Base-by-base conservation (phyloP, 345 rosid genomes). In the Boechera stricta region DNA sequence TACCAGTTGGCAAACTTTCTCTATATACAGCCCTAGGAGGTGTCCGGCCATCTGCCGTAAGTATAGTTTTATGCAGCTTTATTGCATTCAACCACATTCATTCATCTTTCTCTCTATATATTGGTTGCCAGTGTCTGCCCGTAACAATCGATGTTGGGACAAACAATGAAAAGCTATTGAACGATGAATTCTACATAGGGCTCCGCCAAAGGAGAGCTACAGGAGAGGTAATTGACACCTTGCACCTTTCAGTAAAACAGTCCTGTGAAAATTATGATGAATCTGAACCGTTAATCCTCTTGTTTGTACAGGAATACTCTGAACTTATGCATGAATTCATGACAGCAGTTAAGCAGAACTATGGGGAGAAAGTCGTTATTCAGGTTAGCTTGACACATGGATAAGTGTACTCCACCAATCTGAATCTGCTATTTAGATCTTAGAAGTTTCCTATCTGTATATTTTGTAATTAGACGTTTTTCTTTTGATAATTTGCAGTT, bases 141-240 rank as follows among this genome's bases (percentile, higher is more conserved):
- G 77, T 95, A 8, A 94, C 99, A 57, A 92, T 95, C 78, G 99
- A 95, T 85, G 99, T 95, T 41, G 99, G 99, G 66, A 95, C 99
- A 73, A 95, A 94, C 85, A 94, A 94, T 49, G 97, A 92, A 89
- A 73, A 79, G 61, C 80, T 94, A 82, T 77, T 94, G 77, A 86
- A 92, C n/a, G 96, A 94, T 42, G 98, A 94, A 82, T 94, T 90
- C 75, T 94, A 94, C 80, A 94, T 94, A 38, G 98, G 98, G 71
- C 92, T 94, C 44, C 88, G 96, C 82, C 98, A 85, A 86, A 89
- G 89, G 86, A 85, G 99, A 76, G 98, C 99, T 59, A 87, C 90
- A 55, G 99, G 99, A 55, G 95, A 90, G 97, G 98, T 92, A 53
- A 47, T 21, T 51, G 54, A 52, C 67, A 24, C 53, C 42, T 64